Evolutionary conservation across 192 early-diverging fungal genomes (phyloP).

Genomic region (Backusella macrospora): DNA sequence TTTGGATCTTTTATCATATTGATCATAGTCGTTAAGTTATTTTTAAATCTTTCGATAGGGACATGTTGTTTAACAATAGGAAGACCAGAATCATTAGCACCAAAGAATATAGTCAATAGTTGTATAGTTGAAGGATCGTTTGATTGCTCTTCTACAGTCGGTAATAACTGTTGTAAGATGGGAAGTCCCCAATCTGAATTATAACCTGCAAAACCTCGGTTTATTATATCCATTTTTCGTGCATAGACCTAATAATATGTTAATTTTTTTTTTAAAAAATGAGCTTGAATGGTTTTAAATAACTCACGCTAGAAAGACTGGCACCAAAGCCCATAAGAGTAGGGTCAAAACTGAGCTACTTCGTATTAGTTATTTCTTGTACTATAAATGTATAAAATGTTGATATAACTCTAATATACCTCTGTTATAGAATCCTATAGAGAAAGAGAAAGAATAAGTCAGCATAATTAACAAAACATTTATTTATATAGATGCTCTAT

Average conservation of each 20-base stretch:
- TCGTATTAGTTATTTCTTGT: background rate
- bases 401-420: constrained; percentile 20
- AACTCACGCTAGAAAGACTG: constrained; percentile 21
- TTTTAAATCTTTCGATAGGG: constrained; percentile 54
- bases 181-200: constrained; percentile 63
- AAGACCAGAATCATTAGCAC: constrained; percentile 78
- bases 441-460: background rate
- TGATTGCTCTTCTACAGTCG: constrained; percentile 32
- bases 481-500: background rate
- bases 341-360: constrained; percentile 35
- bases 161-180: constrained; percentile 59
- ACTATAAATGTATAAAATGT: background rate
- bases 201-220: constrained; percentile 81
- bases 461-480: background rate
- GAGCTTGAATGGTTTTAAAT: background rate
- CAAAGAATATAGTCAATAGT: constrained; percentile 77
- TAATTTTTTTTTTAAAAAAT: constrained; percentile 26
- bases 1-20: constrained; percentile 49
- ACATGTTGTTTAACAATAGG: constrained; percentile 57
- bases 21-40: constrained; percentile 64
- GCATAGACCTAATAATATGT: constrained; percentile 56
- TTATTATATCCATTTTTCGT: constrained; percentile 75
- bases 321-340: constrained; percentile 25
- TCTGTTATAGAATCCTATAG: constrained; percentile 52
- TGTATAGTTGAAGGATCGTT: constrained; percentile 37